phyloP scores from a whole-genome alignment of 2,329 filamentous ascomycete species.

The Pyrenophora tritici-repentis region DNA sequence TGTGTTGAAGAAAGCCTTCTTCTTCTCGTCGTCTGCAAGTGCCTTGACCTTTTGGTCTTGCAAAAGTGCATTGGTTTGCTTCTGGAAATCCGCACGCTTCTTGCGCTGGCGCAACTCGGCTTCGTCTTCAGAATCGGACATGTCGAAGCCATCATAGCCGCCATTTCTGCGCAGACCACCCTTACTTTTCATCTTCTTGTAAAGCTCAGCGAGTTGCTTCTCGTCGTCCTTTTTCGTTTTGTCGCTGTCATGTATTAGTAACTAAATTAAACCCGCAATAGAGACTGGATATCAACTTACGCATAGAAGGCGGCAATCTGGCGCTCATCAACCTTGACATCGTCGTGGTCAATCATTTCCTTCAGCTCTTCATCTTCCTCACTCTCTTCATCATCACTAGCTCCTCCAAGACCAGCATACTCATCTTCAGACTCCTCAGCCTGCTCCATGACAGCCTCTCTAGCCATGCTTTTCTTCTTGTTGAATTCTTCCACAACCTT shows the following conservation, averaged over 20 bases:
- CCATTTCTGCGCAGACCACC: constrained; percentile 85
- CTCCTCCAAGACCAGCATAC: constrained; percentile 90
- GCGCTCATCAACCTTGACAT: constrained; percentile 77
- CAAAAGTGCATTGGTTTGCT: constrained; percentile 87
- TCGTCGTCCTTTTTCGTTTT: constrained; percentile 81
- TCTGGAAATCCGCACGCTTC: constrained; percentile 86
- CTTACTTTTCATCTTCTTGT: constrained; percentile 70
- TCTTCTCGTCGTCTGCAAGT: constrained; percentile 86
- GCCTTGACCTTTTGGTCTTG: constrained; percentile 89
- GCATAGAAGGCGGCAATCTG: constrained; percentile 86
- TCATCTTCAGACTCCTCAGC: constrained; percentile 98
- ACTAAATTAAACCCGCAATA: constrained; percentile 13
- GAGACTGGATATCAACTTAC: constrained; percentile 61
- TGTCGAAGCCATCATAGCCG: constrained; percentile 65
- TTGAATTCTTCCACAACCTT: constrained; percentile 63
- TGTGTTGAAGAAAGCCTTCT: constrained; percentile 84
- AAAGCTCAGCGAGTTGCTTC: constrained; percentile 52
- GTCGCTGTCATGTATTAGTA: constrained; percentile 60
- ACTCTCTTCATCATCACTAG: constrained; percentile 81
- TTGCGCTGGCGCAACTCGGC: constrained; percentile 75
- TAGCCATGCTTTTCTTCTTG: constrained; percentile 85
- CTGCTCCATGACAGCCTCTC: constrained; percentile 84
- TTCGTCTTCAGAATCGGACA: constrained; percentile 90
- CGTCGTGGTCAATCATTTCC: constrained; percentile 85
- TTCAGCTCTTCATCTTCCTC: constrained; percentile 76